phyloP scores from a whole-genome alignment of 129 eudicot genomes.

The Daucus carota region DH1_v3.0 NC_030385.2:39483501-39484000 shows the following conservation, averaged over 20 bases:
- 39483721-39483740: constrained; percentile 57
- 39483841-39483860: constrained; percentile 23
- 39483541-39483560: background rate
- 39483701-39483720: constrained; percentile 23
- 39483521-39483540: background rate
- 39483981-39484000: constrained; percentile 42
- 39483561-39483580: background rate
- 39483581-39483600: background rate
- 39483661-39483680: constrained; percentile 7
- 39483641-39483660: background rate
- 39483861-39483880: constrained; percentile 22
- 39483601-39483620: background rate
- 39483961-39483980: constrained; percentile 79
- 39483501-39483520: background rate
- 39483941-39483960: constrained; percentile 70
- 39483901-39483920: constrained; percentile 43
- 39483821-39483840: constrained; percentile 19
- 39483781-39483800: constrained; percentile 10
- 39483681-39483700: constrained; percentile 17
- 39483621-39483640: constrained; percentile 1
- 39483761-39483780: background rate
- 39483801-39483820: constrained; percentile 17
- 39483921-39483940: constrained; percentile 52
- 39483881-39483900: constrained; percentile 26
- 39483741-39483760: constrained; percentile 20